Evolutionary conservation across 148 eudicot genomes (phyloP).

Genomic region (Fallopia convolvulus): DNA sequence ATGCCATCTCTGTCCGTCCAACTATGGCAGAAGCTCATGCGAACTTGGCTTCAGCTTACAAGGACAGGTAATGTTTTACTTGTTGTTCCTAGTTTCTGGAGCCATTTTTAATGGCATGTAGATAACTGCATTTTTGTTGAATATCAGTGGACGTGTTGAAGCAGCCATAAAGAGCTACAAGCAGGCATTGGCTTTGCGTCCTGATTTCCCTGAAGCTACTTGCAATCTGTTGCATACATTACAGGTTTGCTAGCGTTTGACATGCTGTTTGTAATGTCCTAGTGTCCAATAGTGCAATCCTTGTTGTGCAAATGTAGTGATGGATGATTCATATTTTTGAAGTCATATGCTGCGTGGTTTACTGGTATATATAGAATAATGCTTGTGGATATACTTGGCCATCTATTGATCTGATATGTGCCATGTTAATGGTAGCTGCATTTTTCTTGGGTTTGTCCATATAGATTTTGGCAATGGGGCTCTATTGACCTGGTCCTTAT

Average conservation of each 20-base stretch:
- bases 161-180: conserved; percentile 79
- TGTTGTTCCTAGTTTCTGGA: background rate
- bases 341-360: conserved; percentile 1
- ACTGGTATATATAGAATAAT: background rate
- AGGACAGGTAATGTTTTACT: conserved; percentile 51
- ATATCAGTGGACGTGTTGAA: conserved; percentile 74
- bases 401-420: background rate
- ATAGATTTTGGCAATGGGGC: background rate
- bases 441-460: background rate
- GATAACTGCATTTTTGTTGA: conserved; percentile 8
- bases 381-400: background rate
- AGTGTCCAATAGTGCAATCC: background rate
- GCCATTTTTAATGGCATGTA: background rate
- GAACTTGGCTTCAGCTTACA: conserved; percentile 90
- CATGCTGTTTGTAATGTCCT: background rate
- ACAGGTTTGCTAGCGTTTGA: conserved; percentile 39
- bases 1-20: conserved; percentile 76
- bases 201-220: conserved; percentile 90
- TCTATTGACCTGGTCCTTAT: background rate
- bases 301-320: background rate
- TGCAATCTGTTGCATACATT: conserved; percentile 92
- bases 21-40: conserved; percentile 98
- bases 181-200: conserved; percentile 69
- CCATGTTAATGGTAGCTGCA: background rate
- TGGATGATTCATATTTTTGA: background rate